Evolutionary conservation across 1,284 basidiomycete species (phyloP), one percentile per base, ranked within the genome.

Genomic region (Sporisorium iseilematis-ciliati): DNA sequence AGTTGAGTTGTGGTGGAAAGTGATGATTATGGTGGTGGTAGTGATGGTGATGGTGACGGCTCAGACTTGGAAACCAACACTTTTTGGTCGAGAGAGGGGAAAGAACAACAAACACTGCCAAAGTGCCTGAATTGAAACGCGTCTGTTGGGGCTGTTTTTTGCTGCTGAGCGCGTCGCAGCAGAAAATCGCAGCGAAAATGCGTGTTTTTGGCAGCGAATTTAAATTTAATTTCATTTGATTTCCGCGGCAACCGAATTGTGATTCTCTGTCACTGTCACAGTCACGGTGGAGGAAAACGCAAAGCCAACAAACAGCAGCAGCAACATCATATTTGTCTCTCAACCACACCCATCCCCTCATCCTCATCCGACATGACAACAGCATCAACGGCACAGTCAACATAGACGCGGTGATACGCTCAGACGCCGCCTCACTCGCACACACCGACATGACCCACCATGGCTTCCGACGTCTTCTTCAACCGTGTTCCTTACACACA

Each of bases 391-490:
- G 33, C 29, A 26, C 16, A 18, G 12, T 31, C 26, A 29, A n/a
- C 21, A 10, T 21, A 43, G n/a, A 43, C 7, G n/a, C 16, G 4
- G 5, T 21, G 20, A 43, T 21, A 21, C 25, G 45, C 45, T 48
- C 14, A 40, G 35, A 40, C 21, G 43, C 20, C 38, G 31, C 33
- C 10, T 33, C 16, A 14, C 31, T 11, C n/a, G 5, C 14, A 31
- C 25, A 23, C 21, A 25, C 7, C 25, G 25, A 29, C 33, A 57
- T 58, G 61, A n/a, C 16, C 31, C 57, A 68, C 16, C 29, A 75
- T 75, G 72, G 62, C 72, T 4, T 75, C 72, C 49, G 72, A 75
- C 29, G 72, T 69, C 63, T 75, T 65, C 59, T 75, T 41, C 56
- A 69, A 68, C 42, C 72, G 63, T 55, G 48, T 69, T 11, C 45